These are phyloP conservation scores for Suillus brevipes DNA, from an alignment of 768 basidiomycete genomes.

Conservation along the genomic window DNA sequence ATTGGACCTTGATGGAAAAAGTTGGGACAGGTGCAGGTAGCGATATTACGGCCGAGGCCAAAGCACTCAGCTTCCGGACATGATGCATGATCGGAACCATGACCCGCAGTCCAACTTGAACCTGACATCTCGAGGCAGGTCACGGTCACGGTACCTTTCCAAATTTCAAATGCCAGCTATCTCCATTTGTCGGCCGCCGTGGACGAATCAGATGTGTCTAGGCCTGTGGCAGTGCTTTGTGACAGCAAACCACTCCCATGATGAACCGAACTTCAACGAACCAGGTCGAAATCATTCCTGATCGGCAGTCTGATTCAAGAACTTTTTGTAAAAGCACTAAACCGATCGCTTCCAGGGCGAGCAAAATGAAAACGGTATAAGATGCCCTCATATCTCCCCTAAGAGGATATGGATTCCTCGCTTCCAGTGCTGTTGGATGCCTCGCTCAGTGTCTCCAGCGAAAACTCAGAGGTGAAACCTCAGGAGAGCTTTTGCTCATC, in stretches of 20 bases:
- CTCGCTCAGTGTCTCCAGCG: neutral
- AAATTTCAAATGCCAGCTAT: too few relatives aligned
- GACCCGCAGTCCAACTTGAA: too few relatives aligned
- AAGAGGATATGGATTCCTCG: neutral
- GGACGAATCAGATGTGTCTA: too few relatives aligned
- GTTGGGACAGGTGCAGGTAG: neutral
- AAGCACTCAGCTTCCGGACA: too few relatives aligned
- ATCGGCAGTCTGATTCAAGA: neutral
- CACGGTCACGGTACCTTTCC: too few relatives aligned
- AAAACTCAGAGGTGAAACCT: neutral
- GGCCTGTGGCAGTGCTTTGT: too few relatives aligned
- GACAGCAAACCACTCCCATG: neutral
- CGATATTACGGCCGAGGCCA: neutral
- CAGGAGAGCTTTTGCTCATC: neutral
- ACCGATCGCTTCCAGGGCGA: neutral
- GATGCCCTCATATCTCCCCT: neutral
- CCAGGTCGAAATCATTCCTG: neutral
- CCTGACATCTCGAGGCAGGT: too few relatives aligned
- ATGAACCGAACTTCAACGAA: neutral
- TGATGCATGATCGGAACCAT: too few relatives aligned
- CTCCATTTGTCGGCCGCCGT: too few relatives aligned
- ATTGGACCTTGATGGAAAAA: neutral
- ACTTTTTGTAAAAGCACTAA: neutral
- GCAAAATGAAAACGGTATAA: slow-evolving; percentile 1
- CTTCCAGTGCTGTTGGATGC: slow-evolving; percentile 2